phyloP scores from a whole-genome alignment of 2,329 filamentous ascomycete species.

The Colletotrichum neosansevieriae region DNA sequence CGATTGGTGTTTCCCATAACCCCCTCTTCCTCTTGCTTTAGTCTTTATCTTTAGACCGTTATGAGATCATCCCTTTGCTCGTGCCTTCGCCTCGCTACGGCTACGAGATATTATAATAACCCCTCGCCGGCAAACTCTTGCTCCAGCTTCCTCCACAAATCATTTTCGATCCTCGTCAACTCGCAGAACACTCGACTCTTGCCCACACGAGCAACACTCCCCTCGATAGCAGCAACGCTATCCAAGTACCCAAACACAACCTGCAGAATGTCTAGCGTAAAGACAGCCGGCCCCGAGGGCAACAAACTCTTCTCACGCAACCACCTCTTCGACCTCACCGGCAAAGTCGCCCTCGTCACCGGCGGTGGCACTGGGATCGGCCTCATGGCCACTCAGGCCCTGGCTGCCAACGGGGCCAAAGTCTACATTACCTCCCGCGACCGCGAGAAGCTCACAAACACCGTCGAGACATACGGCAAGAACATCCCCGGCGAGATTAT shows the following conservation, averaged over 20 bases:
- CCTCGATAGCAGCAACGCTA: background rate
- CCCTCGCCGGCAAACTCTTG: background rate
- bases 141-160: background rate
- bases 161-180: background rate
- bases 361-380: constrained; percentile 73
- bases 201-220: too few species aligned
- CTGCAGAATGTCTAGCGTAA: constrained; percentile 35
- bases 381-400: constrained; percentile 76
- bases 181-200: too few species aligned
- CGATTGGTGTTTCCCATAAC: background rate
- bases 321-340: constrained; percentile 56
- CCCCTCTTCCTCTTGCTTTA: too few species aligned
- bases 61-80: constrained; percentile 29
- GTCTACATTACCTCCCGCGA: constrained; percentile 79
- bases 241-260: background rate
- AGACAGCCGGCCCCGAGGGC: constrained; percentile 42
- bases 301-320: constrained; percentile 50
- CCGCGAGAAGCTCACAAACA: constrained; percentile 70
- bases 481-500: constrained; percentile 67
- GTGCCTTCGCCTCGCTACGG: background rate
- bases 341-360: constrained; percentile 59
- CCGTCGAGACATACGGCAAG: constrained; percentile 68
- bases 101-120: constrained; percentile 26
- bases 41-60: background rate
- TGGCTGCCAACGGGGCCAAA: constrained; percentile 74